These are phyloP conservation scores for Pseudogymnoascus sp. DNA, from an alignment of 2,329 filamentous ascomycete species.

Conservation along the genomic window DNA sequence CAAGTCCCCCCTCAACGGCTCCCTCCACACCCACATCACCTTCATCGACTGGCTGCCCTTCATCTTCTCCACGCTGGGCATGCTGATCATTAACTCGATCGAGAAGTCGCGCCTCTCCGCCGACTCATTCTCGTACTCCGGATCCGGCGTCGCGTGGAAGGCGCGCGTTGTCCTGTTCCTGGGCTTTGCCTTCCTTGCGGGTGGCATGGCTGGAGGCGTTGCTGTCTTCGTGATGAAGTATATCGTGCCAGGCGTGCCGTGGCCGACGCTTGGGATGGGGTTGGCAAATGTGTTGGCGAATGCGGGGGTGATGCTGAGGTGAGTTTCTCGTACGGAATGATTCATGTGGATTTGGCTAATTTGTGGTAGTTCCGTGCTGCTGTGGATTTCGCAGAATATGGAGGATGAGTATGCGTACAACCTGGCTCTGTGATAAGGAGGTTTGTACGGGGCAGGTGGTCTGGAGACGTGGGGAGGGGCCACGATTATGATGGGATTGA, in stretches of 20 bases:
- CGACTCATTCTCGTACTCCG: conserved; percentile 54
- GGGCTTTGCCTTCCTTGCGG: conserved; percentile 55
- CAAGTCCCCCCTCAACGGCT: conserved; percentile 50
- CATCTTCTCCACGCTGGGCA: conserved; percentile 57
- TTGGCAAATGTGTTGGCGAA: conserved; percentile 59
- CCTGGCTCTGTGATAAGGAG: conserved; percentile 42
- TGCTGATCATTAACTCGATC: conserved; percentile 64
- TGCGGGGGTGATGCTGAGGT: conserved; percentile 52
- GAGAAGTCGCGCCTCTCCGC: conserved; percentile 57
- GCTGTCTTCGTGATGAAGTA: conserved; percentile 60
- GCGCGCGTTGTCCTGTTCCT: conserved; percentile 59
- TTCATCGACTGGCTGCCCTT: conserved; percentile 64
- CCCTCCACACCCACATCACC: conserved; percentile 46
- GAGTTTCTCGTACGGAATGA: conserved; percentile 21
- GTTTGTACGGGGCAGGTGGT: background rate
- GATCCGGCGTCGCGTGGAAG: conserved; percentile 58
- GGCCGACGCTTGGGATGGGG: conserved; percentile 56
- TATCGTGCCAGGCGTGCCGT: conserved; percentile 45
- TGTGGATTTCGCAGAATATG: conserved; percentile 65
- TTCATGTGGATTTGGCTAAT: background rate
- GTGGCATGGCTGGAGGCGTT: conserved; percentile 61
- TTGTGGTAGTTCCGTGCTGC: conserved; percentile 46
- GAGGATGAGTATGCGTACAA: conserved; percentile 65
- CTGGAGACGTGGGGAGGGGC: background rate
- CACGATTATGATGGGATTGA: conserved; percentile 8